phyloP scores from a whole-genome alignment of 306 rosid genomes.

The Ziziphus jujuba region DNA sequence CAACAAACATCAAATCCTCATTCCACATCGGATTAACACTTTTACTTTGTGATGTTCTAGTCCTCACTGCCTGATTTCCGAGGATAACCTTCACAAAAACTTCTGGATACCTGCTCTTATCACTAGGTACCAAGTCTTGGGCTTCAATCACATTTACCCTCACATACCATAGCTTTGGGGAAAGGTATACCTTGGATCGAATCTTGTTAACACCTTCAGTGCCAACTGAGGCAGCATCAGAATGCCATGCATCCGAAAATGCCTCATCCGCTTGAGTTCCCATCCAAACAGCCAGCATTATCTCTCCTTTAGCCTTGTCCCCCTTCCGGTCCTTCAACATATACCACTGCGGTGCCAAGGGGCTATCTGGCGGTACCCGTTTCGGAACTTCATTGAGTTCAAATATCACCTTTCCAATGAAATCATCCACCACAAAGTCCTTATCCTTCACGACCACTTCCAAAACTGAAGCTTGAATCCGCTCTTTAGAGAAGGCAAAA shows the following conservation, averaged over 20 bases:
- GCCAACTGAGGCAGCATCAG: constrained; percentile 83
- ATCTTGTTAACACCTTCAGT: constrained; percentile 63
- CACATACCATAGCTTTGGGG: constrained; percentile 92
- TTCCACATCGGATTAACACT: constrained; percentile 80
- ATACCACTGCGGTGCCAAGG: constrained; percentile 94
- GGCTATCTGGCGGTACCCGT: constrained; percentile 86
- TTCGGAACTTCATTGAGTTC: constrained; percentile 75
- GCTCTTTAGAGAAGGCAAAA: constrained; percentile 82
- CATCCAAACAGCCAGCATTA: constrained; percentile 97
- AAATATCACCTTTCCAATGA: constrained; percentile 65
- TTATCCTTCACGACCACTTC: constrained; percentile 82
- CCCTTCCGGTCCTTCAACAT: constrained; percentile 69
- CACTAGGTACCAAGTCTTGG: constrained; percentile 70
- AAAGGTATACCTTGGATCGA: constrained; percentile 79
- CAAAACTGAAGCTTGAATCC: constrained; percentile 77
- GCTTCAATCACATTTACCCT: constrained; percentile 91
- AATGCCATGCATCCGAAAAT: constrained; percentile 91
- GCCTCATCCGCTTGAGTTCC: constrained; percentile 99
- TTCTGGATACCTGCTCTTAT: constrained; percentile 75
- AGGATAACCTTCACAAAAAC: constrained; percentile 60
- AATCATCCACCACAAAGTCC: constrained; percentile 73
- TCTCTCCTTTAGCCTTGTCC: constrained; percentile 65
- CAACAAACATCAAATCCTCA: constrained; percentile 82
- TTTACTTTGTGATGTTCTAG: constrained; percentile 61
- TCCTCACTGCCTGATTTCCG: constrained; percentile 64